These are phyloP conservation scores for Scheffersomyces titani DNA, from an alignment of 1,139 yeast species.

Conservation along the genomic window DNA sequence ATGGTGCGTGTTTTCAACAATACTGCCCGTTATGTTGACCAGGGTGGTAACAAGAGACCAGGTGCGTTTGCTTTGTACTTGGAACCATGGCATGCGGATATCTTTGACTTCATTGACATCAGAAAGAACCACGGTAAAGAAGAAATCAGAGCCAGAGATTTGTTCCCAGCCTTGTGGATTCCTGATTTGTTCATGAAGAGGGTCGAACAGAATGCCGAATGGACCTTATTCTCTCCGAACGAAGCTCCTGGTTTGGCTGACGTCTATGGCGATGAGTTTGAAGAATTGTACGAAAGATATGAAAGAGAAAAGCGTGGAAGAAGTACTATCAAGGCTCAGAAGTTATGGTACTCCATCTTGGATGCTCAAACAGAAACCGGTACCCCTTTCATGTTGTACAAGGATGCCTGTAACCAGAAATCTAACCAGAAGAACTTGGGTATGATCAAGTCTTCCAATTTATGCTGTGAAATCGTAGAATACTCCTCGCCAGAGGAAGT, in stretches of 20 bases:
- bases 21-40: conserved; percentile 91
- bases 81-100: conserved; percentile 92
- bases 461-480: conserved; percentile 90
- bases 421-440: conserved; percentile 88
- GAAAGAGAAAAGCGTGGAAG: conserved; percentile 74
- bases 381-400: conserved; percentile 88
- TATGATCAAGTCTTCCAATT: conserved; percentile 80
- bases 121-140: conserved; percentile 92
- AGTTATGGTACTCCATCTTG: conserved; percentile 82
- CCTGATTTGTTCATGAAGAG: conserved; percentile 90
- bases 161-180: conserved; percentile 90
- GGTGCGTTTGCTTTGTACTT: conserved; percentile 89
- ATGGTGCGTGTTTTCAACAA: conserved; percentile 89
- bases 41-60: conserved; percentile 93
- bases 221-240: conserved; percentile 88
- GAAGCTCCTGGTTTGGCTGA: conserved; percentile 85
- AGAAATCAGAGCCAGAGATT: conserved; percentile 86
- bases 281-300: conserved; percentile 65
- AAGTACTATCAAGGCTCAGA: conserved; percentile 78
- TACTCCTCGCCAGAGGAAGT: conserved; percentile 86
- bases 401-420: conserved; percentile 83
- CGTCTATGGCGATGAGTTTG: conserved; percentile 81
- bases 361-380: conserved; percentile 94
- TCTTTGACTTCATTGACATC: conserved; percentile 78
- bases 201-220: conserved; percentile 73